These are phyloP conservation scores for Pythium rishiriense DNA, from an alignment of 352 stramenopile species.

Conservation along the genomic window DNA sequence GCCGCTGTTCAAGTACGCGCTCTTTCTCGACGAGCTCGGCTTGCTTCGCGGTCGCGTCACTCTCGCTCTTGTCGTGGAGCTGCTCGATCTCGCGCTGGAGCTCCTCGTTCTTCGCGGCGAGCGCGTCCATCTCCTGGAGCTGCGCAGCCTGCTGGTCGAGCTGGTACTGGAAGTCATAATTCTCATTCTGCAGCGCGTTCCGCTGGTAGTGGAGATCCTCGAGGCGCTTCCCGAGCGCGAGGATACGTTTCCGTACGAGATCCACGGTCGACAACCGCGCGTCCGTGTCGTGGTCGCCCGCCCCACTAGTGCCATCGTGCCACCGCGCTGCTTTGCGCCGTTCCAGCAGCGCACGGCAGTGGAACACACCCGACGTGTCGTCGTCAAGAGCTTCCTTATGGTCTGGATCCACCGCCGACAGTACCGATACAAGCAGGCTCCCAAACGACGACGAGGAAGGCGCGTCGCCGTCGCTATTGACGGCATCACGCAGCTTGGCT, in stretches of 20 bases:
- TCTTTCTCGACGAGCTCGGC: slow-evolving; percentile 31
- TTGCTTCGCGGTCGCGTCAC: slow-evolving; percentile 10
- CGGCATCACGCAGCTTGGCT: slow-evolving; percentile 33
- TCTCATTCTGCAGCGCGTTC: slow-evolving; percentile 72
- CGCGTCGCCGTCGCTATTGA: slow-evolving; percentile 18
- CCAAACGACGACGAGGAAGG: slow-evolving; percentile 25
- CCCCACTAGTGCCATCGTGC: slow-evolving; percentile 5
- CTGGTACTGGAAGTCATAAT: slow-evolving; percentile 71
- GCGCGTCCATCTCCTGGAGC: slow-evolving; percentile 47
- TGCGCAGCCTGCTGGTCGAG: slow-evolving; percentile 53
- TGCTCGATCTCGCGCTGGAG: slow-evolving; percentile 45
- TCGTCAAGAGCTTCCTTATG: slow-evolving; percentile 41
- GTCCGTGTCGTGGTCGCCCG: background rate
- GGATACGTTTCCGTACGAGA: slow-evolving; percentile 59
- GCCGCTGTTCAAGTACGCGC: slow-evolving; percentile 24
- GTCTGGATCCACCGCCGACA: slow-evolving; percentile 43
- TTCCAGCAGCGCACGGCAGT: slow-evolving; percentile 56
- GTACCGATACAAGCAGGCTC: slow-evolving; percentile 41
- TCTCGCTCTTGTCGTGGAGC: slow-evolving; percentile 28
- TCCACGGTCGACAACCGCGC: slow-evolving; percentile 31
- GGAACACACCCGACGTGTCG: slow-evolving; percentile 45
- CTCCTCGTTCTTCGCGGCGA: slow-evolving; percentile 34
- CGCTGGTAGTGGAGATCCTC: slow-evolving; percentile 73
- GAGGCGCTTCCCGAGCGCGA: slow-evolving; percentile 61
- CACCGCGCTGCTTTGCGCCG: slow-evolving; percentile 26